These are phyloP conservation scores for Annulohypoxylon nitens DNA, from an alignment of 495 filamentous ascomycete genomes.

Conservation along the genomic window DNA sequence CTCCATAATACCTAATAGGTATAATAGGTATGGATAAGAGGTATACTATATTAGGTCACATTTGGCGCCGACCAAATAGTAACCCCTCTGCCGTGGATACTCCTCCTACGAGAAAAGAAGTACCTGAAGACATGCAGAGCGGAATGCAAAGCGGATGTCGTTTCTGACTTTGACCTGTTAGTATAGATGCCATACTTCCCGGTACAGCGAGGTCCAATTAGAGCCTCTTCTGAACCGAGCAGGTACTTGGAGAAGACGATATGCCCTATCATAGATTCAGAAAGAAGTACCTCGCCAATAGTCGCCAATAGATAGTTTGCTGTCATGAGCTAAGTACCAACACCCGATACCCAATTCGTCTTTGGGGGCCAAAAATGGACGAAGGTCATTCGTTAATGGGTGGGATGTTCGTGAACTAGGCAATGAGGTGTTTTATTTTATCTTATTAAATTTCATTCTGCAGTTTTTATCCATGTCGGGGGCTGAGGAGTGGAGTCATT, in stretches of 20 bases:
- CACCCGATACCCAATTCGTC: constrained; percentile 5
- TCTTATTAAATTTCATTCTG: no score
- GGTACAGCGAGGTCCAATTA: neutral
- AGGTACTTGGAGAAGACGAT: constrained; percentile 2
- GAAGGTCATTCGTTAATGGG: constrained; percentile 11
- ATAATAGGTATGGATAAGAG: no score
- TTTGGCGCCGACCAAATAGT: constrained; percentile 15
- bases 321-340: constrained; percentile 18
- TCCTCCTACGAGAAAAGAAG: neutral
- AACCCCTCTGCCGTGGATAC: constrained; percentile 16
- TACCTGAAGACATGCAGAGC: constrained; percentile 4
- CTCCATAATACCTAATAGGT: neutral
- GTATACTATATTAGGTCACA: constrained; percentile 32
- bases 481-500: constrained; percentile 28
- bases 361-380: constrained; percentile 31
- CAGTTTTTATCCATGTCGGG: constrained; percentile 7
- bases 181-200: neutral
- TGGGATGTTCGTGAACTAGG: constrained; percentile 10
- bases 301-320: neutral
- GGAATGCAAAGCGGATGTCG: constrained; percentile 6
- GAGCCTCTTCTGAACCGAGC: neutral
- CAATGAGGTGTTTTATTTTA: constrained; percentile 24
- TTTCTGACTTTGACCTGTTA: constrained; percentile 1
- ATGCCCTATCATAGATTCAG: neutral
- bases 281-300: constrained; percentile 8